Base-by-base conservation (phyloP, 345 rosid genomes). In the Pistacia atlantica region DNA sequence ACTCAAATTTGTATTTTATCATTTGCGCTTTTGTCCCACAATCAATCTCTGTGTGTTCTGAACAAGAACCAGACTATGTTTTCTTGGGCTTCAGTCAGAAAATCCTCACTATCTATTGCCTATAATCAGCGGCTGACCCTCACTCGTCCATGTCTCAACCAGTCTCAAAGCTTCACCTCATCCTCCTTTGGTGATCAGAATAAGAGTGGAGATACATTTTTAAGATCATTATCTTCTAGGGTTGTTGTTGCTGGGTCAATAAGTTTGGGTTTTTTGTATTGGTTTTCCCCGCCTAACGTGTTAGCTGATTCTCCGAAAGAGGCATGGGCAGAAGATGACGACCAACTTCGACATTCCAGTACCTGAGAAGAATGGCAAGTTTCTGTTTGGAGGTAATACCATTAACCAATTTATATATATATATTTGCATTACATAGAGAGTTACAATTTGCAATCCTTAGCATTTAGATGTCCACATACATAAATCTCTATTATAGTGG, bases 321-420 rank as follows among this genome's bases (percentile, higher is more conserved):
- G 46, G 46, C 46, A 42, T 42, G 46, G 46, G 46, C 46, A 42
- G 46, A 42, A 42, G 46, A 48, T 8, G 75, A 49, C 1, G 76
- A 76, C 71, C 81, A 67, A 69, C 51, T 79, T 66, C 80, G 33
- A 31, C 69, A 59, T 25, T 68, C 67, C 67, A 9, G 72, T 52
- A 33, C 48, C 83, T 11, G 67, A 62, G 49, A 81, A 78, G 62
- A 80, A 60, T 42, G 31, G 80, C 28, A 86, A 46, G 77, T 86
- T 78, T 72, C 83, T 90, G 5, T 75, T 89, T 1, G 86, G 86
- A 82, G 89, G 91, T 90, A 35, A 11, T 35, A 2, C 46, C 46
- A 42, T 42, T 5, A 42, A 42, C 9, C 46, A 42, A 42, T 42
- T 8, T 42, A 42, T 42, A 5, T 42, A 42, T 42, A 42, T 42